Conservation (phyloP, 2,329 filamentous ascomycete genomes). For the Aspergillus intermedius region DNA sequence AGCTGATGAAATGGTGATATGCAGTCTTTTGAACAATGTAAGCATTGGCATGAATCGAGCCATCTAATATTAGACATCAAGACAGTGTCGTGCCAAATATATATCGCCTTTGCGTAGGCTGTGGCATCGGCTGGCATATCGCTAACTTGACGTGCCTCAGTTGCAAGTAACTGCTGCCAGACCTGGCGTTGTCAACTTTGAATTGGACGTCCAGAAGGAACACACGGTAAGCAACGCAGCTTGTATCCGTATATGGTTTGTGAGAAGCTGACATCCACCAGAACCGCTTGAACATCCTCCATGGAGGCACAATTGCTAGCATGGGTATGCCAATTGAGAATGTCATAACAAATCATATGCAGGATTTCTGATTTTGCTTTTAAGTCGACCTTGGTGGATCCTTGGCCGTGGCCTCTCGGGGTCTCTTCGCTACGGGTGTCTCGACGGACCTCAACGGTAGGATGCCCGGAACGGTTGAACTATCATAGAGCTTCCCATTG, state of each 20-base stretch:
- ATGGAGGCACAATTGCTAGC: conserved; percentile 62
- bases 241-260: not conserved
- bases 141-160: conserved; percentile 31
- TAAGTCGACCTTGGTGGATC: conserved; percentile 60
- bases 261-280: conserved; percentile 21
- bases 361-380: not conserved
- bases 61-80: not conserved
- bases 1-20: conserved; percentile 6
- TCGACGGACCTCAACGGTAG: conserved; percentile 59
- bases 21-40: conserved; percentile 36
- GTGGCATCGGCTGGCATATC: not conserved
- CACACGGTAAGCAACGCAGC: conserved; percentile 48
- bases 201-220: conserved; percentile 58
- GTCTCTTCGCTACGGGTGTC: conserved; percentile 60
- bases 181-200: conserved; percentile 59
- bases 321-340: conserved; percentile 36
- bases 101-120: not conserved
- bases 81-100: not conserved
- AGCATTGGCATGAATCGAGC: conserved; percentile 10
- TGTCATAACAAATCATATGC: not conserved
- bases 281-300: conserved; percentile 60
- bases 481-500: not conserved
- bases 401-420: conserved; percentile 58
- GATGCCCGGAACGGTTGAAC: conserved; percentile 1
- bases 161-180: conserved; percentile 55